Percentiles rank a stretch among this genome's conserved stretches.
Evolutionary conservation across 305 asterid species (phyloP).

Genomic region (Ilex paraguariensis): DNA sequence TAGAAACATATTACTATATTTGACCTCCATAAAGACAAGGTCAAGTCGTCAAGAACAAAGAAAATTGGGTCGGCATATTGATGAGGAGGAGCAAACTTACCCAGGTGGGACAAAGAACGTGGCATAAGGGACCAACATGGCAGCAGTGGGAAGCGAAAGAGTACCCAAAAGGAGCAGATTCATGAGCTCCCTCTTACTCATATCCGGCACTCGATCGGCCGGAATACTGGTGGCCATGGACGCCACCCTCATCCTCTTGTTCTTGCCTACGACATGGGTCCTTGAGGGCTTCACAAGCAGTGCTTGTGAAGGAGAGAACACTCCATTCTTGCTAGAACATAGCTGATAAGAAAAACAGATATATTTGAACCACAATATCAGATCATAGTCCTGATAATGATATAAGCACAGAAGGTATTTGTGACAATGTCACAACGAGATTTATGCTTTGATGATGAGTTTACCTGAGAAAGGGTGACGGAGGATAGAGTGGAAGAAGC

Average conservation of each 20-base stretch:
- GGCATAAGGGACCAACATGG: conserved; percentile 78
- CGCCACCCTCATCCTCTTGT: conserved; percentile 39
- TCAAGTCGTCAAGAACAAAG: too few species aligned
- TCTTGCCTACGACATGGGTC: conserved; percentile 14
- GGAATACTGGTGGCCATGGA: conserved; percentile 85
- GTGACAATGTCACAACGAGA: too few species aligned
- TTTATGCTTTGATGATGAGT: too few species aligned
- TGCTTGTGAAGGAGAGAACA: conserved; percentile 30
- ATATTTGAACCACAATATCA: too few species aligned
- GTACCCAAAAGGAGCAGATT: conserved; percentile 75
- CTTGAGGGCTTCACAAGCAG: conserved; percentile 29
- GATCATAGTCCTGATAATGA: too few species aligned
- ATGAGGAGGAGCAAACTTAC: conserved; percentile 20
- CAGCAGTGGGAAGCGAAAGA: conserved; percentile 56
- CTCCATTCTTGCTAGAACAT: conserved; percentile 53
- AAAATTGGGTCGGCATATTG: too few species aligned
- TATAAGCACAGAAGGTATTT: too few species aligned
- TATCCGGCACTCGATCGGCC: conserved; percentile 87
- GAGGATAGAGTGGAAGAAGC: too few species aligned
- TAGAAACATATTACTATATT: too few species aligned
- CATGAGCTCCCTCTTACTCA: conserved; percentile 82
- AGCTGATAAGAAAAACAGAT: conserved; percentile 22
- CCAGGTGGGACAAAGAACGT: conserved; percentile 80
- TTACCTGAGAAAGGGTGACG: too few species aligned
- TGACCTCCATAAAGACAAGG: too few species aligned